Conservation (phyloP, 2,329 filamentous ascomycete genomes). For the Colletotrichum zoysiae region DNA sequence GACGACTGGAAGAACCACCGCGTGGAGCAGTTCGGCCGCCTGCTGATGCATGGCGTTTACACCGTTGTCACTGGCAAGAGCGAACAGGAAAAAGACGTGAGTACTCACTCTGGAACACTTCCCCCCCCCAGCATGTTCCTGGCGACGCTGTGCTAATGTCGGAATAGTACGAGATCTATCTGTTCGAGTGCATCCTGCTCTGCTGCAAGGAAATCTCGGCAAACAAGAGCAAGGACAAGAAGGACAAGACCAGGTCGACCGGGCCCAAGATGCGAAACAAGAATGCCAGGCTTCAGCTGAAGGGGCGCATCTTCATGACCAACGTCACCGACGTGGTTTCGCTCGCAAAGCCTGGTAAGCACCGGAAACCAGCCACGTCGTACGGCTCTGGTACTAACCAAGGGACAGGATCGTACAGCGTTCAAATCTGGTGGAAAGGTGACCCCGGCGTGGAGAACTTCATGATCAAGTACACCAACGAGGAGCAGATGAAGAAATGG, state of each 20-base stretch:
- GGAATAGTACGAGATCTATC: conserved; percentile 91
- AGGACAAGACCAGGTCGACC: conserved; percentile 70
- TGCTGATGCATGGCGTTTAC: conserved; percentile 90
- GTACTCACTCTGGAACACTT: conserved; percentile 46
- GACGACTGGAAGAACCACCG: conserved; percentile 98
- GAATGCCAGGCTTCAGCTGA: conserved; percentile 89
- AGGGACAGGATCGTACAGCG: conserved; percentile 83
- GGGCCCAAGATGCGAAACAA: conserved; percentile 71
- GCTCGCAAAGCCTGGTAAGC: conserved; percentile 85
- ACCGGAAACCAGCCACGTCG: background rate
- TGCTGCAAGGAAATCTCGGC: conserved; percentile 96
- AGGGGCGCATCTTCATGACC: conserved; percentile 98
- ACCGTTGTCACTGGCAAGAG: conserved; percentile 91
- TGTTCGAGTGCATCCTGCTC: conserved; percentile 94
- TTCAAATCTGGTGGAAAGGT: conserved; percentile 99
- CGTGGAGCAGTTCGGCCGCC: conserved; percentile 89
- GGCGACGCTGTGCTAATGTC: conserved; percentile 16
- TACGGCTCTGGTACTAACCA: conserved; percentile 18
- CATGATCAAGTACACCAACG: conserved; percentile 91
- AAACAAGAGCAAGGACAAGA: conserved; percentile 85
- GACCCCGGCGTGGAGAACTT: conserved; percentile 97
- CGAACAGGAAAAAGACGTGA: conserved; percentile 91
- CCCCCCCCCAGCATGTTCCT: too few relatives aligned
- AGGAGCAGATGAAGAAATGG: conserved; percentile 96
- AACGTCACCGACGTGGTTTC: conserved; percentile 97